Percentiles rank a stretch among this genome's conserved stretches.
phyloP scores from a whole-genome alignment of 2,329 filamentous ascomycete species.

The Xylaria sp. region DNA sequence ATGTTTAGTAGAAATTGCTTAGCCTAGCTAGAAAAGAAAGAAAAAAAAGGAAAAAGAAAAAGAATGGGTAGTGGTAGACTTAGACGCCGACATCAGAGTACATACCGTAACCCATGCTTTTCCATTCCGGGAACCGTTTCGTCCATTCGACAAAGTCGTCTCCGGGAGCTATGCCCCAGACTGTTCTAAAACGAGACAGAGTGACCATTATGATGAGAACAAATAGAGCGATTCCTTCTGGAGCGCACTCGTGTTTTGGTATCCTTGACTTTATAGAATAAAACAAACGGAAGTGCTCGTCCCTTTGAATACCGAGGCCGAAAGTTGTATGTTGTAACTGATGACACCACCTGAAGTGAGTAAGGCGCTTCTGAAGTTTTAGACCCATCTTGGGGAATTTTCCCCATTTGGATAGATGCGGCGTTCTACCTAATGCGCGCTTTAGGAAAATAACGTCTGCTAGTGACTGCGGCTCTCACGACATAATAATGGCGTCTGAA shows the following conservation, averaged over 20 bases:
- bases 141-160: slow-evolving; percentile 4
- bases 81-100: not conserved
- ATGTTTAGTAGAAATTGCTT: not conserved
- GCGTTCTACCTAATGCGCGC: not conserved
- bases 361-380: not conserved
- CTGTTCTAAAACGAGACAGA: slow-evolving; percentile 12
- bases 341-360: not conserved
- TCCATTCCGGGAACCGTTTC: slow-evolving; percentile 9
- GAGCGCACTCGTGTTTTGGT: not conserved
- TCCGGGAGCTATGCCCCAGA: slow-evolving; percentile 11
- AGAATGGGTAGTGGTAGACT: not conserved
- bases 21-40: not conserved
- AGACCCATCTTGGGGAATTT: slow-evolving; percentile 8
- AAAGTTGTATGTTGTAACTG: not conserved
- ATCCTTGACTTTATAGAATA: not conserved
- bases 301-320: not conserved
- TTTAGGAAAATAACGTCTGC: not conserved
- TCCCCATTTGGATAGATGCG: slow-evolving; percentile 3
- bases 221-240: not conserved
- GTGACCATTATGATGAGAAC: slow-evolving; percentile 1
- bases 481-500: too few relatives aligned
- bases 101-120: slow-evolving; percentile 10
- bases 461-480: not conserved
- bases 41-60: too few relatives aligned
- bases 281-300: not conserved